These are phyloP conservation scores for Veloboletus limbatus DNA, from an alignment of 1,284 basidiomycete genomes.

Conservation along the genomic window DNA sequence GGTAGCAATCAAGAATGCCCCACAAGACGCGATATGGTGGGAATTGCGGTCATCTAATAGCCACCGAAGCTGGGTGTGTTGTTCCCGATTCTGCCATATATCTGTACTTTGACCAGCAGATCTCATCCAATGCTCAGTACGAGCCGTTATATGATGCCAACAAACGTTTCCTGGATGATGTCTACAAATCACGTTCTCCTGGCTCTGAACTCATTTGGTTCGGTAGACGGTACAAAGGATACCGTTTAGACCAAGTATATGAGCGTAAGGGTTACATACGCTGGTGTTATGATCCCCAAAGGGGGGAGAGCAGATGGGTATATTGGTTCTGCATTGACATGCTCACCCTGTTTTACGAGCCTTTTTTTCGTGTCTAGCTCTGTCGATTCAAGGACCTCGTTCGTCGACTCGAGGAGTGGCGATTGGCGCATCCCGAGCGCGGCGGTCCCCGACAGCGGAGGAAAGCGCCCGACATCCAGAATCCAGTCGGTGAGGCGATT, in stretches of 20 bases:
- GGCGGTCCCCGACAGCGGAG: slow-evolving; percentile 3
- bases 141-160: slow-evolving; percentile 9
- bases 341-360: background rate
- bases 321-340: background rate
- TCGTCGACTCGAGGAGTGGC: slow-evolving; percentile 12
- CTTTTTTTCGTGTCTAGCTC: slow-evolving; percentile 2
- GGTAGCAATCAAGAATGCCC: slow-evolving; percentile 12
- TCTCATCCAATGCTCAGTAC: slow-evolving; percentile 11
- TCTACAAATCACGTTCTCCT: slow-evolving; percentile 20
- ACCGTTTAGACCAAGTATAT: slow-evolving; percentile 17
- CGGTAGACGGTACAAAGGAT: slow-evolving; percentile 16
- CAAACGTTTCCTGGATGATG: slow-evolving; percentile 12
- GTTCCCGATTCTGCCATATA: background rate
- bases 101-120: background rate
- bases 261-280: slow-evolving; percentile 8
- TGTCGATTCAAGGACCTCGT: slow-evolving; percentile 12
- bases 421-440: slow-evolving; percentile 13
- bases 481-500: slow-evolving; percentile 18
- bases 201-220: slow-evolving; percentile 28
- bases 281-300: slow-evolving; percentile 3
- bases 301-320: slow-evolving; percentile 8
- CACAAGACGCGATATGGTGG: slow-evolving; percentile 16
- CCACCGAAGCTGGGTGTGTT: slow-evolving; percentile 10
- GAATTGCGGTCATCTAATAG: slow-evolving; percentile 10
- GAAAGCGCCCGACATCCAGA: slow-evolving; percentile 5